Evolutionary conservation across 2,329 filamentous ascomycete species (phyloP).

Genomic region (Aspergillus brunneoviolaceus): DNA sequence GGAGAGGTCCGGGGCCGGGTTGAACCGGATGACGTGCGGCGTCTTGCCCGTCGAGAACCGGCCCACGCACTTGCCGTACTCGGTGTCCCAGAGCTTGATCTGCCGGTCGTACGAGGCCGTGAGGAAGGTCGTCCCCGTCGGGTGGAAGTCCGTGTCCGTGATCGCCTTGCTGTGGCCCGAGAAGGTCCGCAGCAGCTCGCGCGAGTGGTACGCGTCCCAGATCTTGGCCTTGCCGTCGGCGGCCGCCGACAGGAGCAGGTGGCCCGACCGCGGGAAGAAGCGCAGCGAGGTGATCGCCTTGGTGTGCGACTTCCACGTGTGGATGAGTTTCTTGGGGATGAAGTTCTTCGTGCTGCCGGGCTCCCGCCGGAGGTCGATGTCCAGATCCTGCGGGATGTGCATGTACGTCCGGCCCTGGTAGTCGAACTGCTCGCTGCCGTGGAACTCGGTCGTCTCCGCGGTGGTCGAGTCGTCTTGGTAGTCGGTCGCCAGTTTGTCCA

Average conservation of each 20-base stretch:
- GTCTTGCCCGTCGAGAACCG: constrained; percentile 94
- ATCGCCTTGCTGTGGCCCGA: constrained; percentile 86
- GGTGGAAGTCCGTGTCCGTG: constrained; percentile 86
- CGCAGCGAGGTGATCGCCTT: constrained; percentile 85
- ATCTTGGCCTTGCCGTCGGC: constrained; percentile 90
- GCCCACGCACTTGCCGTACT: constrained; percentile 83
- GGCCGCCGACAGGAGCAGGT: constrained; percentile 83
- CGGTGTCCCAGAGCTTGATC: constrained; percentile 98
- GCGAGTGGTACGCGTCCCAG: constrained; percentile 89
- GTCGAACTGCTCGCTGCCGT: constrained; percentile 79
- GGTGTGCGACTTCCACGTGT: constrained; percentile 82
- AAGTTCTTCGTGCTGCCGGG: constrained; percentile 79
- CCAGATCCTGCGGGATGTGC: constrained; percentile 91
- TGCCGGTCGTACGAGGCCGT: constrained; percentile 90
- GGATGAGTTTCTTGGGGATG: constrained; percentile 89
- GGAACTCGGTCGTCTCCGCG: constrained; percentile 82
- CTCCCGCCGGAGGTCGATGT: constrained; percentile 81
- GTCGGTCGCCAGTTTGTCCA: constrained; percentile 52
- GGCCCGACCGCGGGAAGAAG: constrained; percentile 85
- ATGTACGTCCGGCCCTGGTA: constrained; percentile 97
- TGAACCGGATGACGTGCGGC: constrained; percentile 91
- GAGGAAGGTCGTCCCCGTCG: constrained; percentile 78
- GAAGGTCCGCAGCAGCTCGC: constrained; percentile 86
- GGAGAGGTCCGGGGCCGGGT: constrained; percentile 71
- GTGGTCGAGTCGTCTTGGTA: constrained; percentile 57